A percentile compares a stretch with the other conserved stretches of the same genome.
These are phyloP conservation scores for Aspergillus persii DNA, from an alignment of 2,329 filamentous ascomycete genomes.

Conservation along the genomic window DNA sequence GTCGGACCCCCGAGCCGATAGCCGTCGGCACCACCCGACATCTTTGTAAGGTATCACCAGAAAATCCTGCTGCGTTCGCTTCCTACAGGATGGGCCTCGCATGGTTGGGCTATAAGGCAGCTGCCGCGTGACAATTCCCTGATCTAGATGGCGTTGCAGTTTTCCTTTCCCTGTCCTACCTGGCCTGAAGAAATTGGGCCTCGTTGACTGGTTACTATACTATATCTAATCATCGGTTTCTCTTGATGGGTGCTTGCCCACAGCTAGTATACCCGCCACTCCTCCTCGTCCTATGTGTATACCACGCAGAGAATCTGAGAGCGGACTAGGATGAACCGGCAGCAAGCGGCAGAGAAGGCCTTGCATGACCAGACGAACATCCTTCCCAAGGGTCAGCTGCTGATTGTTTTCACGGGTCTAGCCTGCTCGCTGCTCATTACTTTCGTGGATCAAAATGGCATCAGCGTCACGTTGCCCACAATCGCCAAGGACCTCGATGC, in stretches of 20 bases:
- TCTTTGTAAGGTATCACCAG: not conserved
- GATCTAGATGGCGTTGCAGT: not conserved
- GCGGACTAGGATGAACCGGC: slow-evolving; percentile 27
- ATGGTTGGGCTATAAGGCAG: not conserved
- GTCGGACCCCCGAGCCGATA: not conserved
- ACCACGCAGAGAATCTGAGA: not conserved
- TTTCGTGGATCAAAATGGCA: slow-evolving; percentile 59
- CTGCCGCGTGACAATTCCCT: not conserved
- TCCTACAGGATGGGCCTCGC: not conserved
- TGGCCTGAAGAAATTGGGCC: not conserved
- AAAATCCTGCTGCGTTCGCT: not conserved
- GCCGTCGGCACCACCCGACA: not conserved
- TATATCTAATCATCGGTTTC: not conserved
- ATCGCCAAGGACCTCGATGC: slow-evolving; percentile 50
- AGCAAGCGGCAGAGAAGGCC: slow-evolving; percentile 43
- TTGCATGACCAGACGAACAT: slow-evolving; percentile 59
- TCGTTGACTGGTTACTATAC: no score
- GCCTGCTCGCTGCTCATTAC: slow-evolving; percentile 54
- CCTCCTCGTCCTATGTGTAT: not conserved
- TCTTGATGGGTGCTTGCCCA: not conserved
- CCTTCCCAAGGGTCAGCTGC: slow-evolving; percentile 48
- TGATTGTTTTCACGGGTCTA: slow-evolving; percentile 52
- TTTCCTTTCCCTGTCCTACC: not conserved
- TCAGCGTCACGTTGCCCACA: slow-evolving; percentile 54
- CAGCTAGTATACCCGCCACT: not conserved